Conservation (phyloP, 208 protist genomes). For the Crithidia sp. region DNA sequence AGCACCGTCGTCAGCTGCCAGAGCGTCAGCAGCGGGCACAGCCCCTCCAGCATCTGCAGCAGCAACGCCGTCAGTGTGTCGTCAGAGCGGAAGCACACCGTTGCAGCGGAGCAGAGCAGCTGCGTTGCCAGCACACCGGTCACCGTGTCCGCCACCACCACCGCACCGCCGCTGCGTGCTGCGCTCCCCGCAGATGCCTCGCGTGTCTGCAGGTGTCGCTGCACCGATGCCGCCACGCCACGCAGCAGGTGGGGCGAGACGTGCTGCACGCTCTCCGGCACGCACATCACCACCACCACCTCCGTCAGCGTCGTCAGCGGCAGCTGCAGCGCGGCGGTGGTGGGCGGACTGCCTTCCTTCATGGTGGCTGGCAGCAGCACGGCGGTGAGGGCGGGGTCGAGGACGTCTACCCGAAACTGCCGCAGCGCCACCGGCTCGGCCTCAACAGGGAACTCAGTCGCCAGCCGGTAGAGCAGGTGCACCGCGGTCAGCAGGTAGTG, state of each 20-base stretch:
- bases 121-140: conserved; percentile 38
- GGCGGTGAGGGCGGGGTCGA: conserved; percentile 65
- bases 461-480: conserved; percentile 67
- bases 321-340: conserved; percentile 27
- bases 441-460: conserved; percentile 54
- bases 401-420: conserved; percentile 59
- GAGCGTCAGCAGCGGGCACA: conserved; percentile 37
- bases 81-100: conserved; percentile 54
- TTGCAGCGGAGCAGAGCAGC: conserved; percentile 50
- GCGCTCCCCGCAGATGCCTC: not conserved
- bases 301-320: conserved; percentile 64
- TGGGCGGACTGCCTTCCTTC: not conserved
- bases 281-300: conserved; percentile 76
- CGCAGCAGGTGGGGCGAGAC: conserved; percentile 53
- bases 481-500: conserved; percentile 61
- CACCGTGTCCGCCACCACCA: conserved; percentile 12
- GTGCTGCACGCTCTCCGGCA: conserved; percentile 66
- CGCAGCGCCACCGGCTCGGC: conserved; percentile 65
- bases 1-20: conserved; percentile 34
- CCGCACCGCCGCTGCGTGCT: not conserved
- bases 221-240: conserved; percentile 26
- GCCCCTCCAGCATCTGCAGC: conserved; percentile 40
- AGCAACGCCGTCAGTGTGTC: conserved; percentile 45
- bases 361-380: conserved; percentile 22
- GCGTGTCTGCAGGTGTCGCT: conserved; percentile 13